phyloP scores from a whole-genome alignment of 1,139 yeast species.

The Starmera stellimalicola region DNA sequence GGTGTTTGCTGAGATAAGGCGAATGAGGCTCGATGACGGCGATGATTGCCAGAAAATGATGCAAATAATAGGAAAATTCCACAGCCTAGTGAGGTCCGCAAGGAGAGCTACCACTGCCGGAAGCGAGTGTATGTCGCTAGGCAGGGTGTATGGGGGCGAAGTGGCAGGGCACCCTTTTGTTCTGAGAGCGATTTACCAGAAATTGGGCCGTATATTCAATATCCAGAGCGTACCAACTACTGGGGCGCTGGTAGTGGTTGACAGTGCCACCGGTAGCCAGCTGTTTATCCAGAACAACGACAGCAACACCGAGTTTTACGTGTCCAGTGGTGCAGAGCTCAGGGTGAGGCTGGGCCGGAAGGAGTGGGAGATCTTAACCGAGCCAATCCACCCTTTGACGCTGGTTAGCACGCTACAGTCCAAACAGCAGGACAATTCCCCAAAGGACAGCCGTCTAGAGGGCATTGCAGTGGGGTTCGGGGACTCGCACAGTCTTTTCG shows the following conservation, averaged over 20 bases:
- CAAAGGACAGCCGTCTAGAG: too few relatives aligned
- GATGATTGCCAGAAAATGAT: too few relatives aligned
- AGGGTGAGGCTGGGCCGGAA: background rate
- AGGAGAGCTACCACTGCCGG: too few relatives aligned
- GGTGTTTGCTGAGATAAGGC: too few relatives aligned
- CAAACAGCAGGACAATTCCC: too few relatives aligned
- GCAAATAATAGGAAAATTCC: too few relatives aligned
- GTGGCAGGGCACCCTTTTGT: constrained; percentile 5
- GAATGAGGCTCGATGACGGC: too few relatives aligned
- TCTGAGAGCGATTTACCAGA: constrained; percentile 11
- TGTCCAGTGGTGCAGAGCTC: background rate
- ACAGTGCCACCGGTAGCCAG: background rate
- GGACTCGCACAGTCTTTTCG: too few relatives aligned
- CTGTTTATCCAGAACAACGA: background rate
- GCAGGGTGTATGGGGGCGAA: constrained; percentile 16
- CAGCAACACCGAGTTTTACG: background rate
- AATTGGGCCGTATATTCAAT: constrained; percentile 7
- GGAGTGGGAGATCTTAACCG: background rate
- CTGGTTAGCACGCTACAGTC: background rate
- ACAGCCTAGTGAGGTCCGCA: too few relatives aligned
- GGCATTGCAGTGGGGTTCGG: too few relatives aligned
- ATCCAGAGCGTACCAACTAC: background rate
- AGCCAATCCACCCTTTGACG: background rate
- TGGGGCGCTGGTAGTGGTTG: background rate
- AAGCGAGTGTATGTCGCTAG: too few relatives aligned